Conservation (phyloP, 2,329 filamentous ascomycete species). For the Venturiaceae sp. region DNA sequence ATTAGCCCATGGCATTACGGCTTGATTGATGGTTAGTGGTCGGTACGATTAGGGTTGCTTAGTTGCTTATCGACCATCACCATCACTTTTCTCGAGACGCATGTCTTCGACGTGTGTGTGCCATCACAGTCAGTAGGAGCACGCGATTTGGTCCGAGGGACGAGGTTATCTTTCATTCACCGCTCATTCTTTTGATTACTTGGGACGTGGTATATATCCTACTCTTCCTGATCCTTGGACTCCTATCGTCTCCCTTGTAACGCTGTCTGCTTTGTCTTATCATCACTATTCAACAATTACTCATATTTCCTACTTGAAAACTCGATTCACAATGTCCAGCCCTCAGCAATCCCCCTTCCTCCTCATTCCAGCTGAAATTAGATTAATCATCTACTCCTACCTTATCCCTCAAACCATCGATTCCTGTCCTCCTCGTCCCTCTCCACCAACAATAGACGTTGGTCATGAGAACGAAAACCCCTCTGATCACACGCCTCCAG, state of each 20-base stretch:
- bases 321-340: not conserved
- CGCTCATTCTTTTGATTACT: not conserved
- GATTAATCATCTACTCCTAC: conserved; percentile 35
- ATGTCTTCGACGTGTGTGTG: not conserved
- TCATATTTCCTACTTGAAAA: not conserved
- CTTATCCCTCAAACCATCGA: conserved; percentile 28
- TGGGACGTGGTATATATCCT: not conserved
- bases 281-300: not conserved
- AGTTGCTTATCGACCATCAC: not conserved
- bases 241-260: not conserved
- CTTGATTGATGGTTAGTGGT: not conserved
- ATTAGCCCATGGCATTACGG: not conserved
- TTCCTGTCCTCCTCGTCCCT: not conserved
- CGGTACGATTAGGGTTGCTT: not conserved
- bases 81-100: not conserved
- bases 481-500: not conserved
- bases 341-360: not conserved
- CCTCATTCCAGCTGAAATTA: conserved; percentile 25
- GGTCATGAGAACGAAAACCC: not conserved
- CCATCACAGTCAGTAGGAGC: not conserved
- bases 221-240: not conserved
- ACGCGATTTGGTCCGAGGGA: not conserved
- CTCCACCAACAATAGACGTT: not conserved
- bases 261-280: not conserved
- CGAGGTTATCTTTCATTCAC: not conserved